phyloP scores from a whole-genome alignment of 2,329 filamentous ascomycete genomes.

The Xylariales sp. region DNA sequence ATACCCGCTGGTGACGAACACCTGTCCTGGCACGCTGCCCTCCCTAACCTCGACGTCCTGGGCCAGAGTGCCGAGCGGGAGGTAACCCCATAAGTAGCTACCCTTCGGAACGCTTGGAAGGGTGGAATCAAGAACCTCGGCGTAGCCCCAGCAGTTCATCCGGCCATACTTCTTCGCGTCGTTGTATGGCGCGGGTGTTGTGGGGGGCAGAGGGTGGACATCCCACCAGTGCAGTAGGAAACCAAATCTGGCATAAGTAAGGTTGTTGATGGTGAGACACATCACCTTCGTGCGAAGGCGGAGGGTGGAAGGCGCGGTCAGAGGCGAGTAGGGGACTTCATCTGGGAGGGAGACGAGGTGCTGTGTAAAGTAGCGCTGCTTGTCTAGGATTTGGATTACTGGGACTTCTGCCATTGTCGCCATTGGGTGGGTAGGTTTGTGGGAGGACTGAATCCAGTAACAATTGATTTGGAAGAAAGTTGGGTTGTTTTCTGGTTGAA shows the following conservation, averaged over 20 bases:
- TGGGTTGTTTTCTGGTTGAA: too few relatives aligned
- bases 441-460: too few relatives aligned
- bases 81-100: constrained; percentile 36
- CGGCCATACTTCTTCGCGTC: constrained; percentile 37
- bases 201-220: constrained; percentile 35
- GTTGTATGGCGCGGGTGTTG: constrained; percentile 28
- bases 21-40: constrained; percentile 22
- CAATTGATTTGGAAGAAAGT: too few relatives aligned
- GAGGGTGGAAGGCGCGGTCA: constrained; percentile 23
- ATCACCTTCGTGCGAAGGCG: constrained; percentile 25
- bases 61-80: constrained; percentile 34
- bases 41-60: constrained; percentile 32
- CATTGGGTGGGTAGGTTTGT: too few relatives aligned
- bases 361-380: constrained; percentile 25
- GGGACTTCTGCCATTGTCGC: constrained; percentile 25
- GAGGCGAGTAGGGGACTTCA: constrained; percentile 18
- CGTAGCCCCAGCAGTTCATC: constrained; percentile 45
- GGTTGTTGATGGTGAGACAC: constrained; percentile 29
- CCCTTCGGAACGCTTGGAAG: constrained; percentile 28
- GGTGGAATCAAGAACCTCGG: constrained; percentile 35
- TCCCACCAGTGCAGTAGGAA: constrained; percentile 33
- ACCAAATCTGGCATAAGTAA: constrained; percentile 28
- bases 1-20: constrained; percentile 32
- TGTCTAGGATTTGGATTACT: constrained; percentile 25
- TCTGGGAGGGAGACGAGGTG: constrained; percentile 20